A percentile compares a stretch with the other conserved stretches of the same genome.
phyloP scores from a whole-genome alignment of 495 filamentous ascomycete species.

The Aspergillus carlsbadensis region DNA sequence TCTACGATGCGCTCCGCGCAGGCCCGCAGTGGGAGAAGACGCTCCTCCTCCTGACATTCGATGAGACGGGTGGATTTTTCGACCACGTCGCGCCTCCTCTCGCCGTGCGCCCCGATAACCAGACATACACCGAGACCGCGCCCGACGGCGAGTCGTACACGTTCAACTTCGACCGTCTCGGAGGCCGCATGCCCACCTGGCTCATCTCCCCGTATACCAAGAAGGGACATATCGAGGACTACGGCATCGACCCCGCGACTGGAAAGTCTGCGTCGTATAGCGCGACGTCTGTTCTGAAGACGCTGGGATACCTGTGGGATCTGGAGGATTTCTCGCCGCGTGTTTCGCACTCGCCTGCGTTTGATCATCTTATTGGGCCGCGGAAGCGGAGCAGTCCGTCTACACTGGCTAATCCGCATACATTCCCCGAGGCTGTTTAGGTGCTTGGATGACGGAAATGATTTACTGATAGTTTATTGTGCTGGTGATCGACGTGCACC shows the following conservation, averaged over 20 bases:
- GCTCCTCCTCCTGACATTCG: slow-evolving; percentile 51
- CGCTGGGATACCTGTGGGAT: slow-evolving; percentile 8
- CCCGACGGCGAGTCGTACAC: slow-evolving; percentile 41
- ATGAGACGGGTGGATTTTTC: slow-evolving; percentile 49
- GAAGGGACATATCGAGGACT: slow-evolving; percentile 5
- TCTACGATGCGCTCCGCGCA: slow-evolving; percentile 48
- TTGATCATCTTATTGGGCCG: slow-evolving; percentile 6
- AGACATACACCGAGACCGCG: slow-evolving; percentile 44
- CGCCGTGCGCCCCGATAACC: slow-evolving; percentile 36
- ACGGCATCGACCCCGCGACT: slow-evolving; percentile 6
- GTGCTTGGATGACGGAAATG: too few relatives aligned
- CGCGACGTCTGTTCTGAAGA: slow-evolving; percentile 10
- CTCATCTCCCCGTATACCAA: slow-evolving; percentile 43
- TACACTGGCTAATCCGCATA: background rate
- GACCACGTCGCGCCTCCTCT: slow-evolving; percentile 50
- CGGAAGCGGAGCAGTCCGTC: background rate
- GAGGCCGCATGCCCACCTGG: slow-evolving; percentile 47
- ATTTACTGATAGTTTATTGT: too few relatives aligned
- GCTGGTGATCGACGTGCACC: too few relatives aligned
- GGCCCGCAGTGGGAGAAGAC: slow-evolving; percentile 48
- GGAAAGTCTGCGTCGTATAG: background rate
- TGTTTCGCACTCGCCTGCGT: slow-evolving; percentile 9
- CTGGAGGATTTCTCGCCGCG: slow-evolving; percentile 6
- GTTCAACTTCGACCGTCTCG: slow-evolving; percentile 47
- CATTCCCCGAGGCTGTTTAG: slow-evolving; percentile 10